These are phyloP conservation scores for Aspergillus panamensis DNA, from an alignment of 495 filamentous ascomycete species.

Conservation along the genomic window DNA sequence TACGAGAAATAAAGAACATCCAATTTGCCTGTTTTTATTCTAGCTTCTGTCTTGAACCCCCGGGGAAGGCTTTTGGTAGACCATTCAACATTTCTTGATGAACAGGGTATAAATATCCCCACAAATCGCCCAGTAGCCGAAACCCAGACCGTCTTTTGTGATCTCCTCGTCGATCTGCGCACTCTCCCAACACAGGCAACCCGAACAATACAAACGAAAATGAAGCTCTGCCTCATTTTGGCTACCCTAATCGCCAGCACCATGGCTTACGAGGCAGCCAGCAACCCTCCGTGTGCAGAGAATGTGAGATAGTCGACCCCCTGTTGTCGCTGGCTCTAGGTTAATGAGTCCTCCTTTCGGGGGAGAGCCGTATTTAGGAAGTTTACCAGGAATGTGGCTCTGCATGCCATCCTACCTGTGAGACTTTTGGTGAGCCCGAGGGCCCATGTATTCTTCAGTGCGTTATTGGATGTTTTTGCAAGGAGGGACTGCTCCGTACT, in stretches of 20 bases:
- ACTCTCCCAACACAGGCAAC: background rate
- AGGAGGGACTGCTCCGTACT: background rate
- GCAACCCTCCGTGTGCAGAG: background rate
- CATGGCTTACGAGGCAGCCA: conserved; percentile 3
- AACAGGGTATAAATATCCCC: background rate
- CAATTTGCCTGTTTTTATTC: background rate
- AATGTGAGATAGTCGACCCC: background rate
- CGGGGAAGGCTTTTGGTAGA: background rate
- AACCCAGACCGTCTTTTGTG: background rate
- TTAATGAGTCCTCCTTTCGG: background rate
- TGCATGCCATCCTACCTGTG: conserved; percentile 11
- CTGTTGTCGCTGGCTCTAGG: background rate
- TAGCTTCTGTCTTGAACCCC: too few relatives aligned
- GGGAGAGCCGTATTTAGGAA: conserved; percentile 2
- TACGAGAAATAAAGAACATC: background rate
- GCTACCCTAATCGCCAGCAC: background rate
- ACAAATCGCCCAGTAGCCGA: background rate
- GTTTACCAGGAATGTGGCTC: conserved; percentile 6
- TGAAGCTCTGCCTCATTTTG: conserved; percentile 1
- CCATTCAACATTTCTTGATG: background rate
- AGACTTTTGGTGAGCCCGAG: conserved; percentile 4
- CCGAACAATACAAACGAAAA: background rate
- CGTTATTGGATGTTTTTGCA: conserved; percentile 12
- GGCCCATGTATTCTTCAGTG: conserved; percentile 6
- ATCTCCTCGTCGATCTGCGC: too few relatives aligned